Evolutionary conservation across 129 eudicot species (phyloP), one percentile per base, ranked within the genome.

Genomic region (carrot (Daucus carota)): DNA sequence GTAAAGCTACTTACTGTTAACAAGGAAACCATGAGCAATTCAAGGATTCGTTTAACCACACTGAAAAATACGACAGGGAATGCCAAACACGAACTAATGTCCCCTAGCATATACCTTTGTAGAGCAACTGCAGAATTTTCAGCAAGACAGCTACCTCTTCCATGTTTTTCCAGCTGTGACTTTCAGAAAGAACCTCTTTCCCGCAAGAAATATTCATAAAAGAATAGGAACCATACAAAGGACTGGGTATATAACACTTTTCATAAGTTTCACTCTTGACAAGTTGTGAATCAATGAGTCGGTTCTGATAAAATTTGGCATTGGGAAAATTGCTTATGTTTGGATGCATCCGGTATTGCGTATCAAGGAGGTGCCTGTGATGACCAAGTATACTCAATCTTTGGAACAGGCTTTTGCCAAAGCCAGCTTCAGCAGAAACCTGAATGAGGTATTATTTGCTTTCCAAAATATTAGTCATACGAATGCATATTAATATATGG

Each of bases 121-220:
- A 78, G n/a, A 90, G 83, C 29, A 78, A 80, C 33, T 80, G 78
- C 40, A 87, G 66, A 16, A 87, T 79, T 78, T 82, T 82, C 38
- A 68, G 59, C 0, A 84, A 42, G 15, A 77, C 83, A 33, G 86
- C 86, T 0, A 84, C 85, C 78, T 87, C 91, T 36, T 81, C 86
- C 80, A 77, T 32, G 73, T 87, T 87, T 72, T 76, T 82, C 54
- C 38, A 29, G 67, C 88, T 84, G 32, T 60, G 47, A 14, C 78
- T 52, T 15, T 74, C 77, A 72, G 83, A 86, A 24, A 38, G 16
- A 54, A 54, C 63, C 67, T 87, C 88, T 80, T 36, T 80, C 31
- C 91, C 91, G 20, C 42, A 76, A 20, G 71, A 40, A 54, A 81
- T 45, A 75, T 81, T 72, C 3, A 81, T 60, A n/a, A 81, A 81